These are phyloP conservation scores for Dryas alaskensis DNA, from an alignment of 306 rosid genomes.

Conservation along the genomic window DNA sequence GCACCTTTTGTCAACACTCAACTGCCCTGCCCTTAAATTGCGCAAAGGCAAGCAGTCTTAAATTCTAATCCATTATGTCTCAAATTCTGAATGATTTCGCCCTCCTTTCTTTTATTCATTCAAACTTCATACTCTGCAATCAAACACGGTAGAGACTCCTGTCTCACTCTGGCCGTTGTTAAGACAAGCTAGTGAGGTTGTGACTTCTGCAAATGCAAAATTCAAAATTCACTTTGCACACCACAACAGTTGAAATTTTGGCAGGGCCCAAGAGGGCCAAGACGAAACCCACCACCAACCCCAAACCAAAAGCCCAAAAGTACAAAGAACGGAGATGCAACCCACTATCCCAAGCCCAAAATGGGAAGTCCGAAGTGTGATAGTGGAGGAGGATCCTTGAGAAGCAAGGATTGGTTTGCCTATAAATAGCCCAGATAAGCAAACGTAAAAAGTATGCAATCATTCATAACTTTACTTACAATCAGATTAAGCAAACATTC, in stretches of 20 bases:
- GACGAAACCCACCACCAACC: neutral
- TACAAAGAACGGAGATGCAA: neutral
- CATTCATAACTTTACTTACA: too few species aligned
- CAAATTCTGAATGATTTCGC: conserved; percentile 4
- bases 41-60: neutral
- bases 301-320: neutral
- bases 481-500: too few species aligned
- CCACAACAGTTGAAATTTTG: neutral
- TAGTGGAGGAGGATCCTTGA: too few species aligned
- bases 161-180: neutral
- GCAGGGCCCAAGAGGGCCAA: neutral
- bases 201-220: neutral
- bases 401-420: too few species aligned
- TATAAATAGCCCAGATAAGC: too few species aligned
- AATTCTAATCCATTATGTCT: neutral
- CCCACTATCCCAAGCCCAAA: neutral
- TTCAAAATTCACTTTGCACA: neutral
- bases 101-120: neutral
- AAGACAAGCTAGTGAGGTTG: too few species aligned
- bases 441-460: too few species aligned
- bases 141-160: too few species aligned
- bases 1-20: neutral
- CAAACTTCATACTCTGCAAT: neutral
- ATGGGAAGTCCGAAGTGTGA: too few species aligned
- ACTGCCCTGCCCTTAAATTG: neutral